Percentiles rank a stretch among this genome's conserved stretches.
phyloP scores from a whole-genome alignment of 345 rosid species.

The Salix purpurea region DNA sequence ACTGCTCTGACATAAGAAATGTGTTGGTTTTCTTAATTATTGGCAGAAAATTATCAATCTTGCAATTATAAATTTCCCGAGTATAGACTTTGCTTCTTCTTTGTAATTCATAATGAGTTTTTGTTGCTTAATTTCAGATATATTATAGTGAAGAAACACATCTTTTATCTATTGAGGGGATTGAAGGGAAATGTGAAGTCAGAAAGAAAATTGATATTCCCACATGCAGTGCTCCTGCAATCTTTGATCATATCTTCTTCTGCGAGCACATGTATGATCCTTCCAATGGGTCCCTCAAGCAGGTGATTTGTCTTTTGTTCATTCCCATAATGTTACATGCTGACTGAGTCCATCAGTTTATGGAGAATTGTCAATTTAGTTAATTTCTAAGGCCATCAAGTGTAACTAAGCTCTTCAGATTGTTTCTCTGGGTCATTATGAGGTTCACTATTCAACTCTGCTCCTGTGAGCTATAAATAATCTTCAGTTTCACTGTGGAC shows the following conservation, averaged over 20 bases:
- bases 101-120: not conserved
- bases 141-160: slow-evolving; percentile 60
- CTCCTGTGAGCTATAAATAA: slow-evolving; percentile 5
- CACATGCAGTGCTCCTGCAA: slow-evolving; percentile 30
- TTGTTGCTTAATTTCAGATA: slow-evolving; percentile 40
- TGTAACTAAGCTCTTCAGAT: not conserved
- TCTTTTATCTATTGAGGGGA: slow-evolving; percentile 28
- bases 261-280: slow-evolving; percentile 78
- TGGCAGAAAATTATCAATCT: not conserved
- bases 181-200: slow-evolving; percentile 85
- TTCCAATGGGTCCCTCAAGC: slow-evolving; percentile 59
- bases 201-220: slow-evolving; percentile 69
- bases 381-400: not conserved
- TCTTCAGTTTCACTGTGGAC: slow-evolving; percentile 16
- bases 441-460: not conserved
- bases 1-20: too few species aligned
- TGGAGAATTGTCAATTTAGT: not conserved
- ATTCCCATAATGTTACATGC: not conserved
- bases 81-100: not conserved
- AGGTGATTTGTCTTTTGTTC: slow-evolving; percentile 33
- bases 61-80: not conserved
- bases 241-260: slow-evolving; percentile 70
- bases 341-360: not conserved
- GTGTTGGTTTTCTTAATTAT: not conserved
- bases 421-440: not conserved